Evolutionary conservation across 352 stramenopile species (phyloP).

Genomic region (Pythium chondricola): DNA sequence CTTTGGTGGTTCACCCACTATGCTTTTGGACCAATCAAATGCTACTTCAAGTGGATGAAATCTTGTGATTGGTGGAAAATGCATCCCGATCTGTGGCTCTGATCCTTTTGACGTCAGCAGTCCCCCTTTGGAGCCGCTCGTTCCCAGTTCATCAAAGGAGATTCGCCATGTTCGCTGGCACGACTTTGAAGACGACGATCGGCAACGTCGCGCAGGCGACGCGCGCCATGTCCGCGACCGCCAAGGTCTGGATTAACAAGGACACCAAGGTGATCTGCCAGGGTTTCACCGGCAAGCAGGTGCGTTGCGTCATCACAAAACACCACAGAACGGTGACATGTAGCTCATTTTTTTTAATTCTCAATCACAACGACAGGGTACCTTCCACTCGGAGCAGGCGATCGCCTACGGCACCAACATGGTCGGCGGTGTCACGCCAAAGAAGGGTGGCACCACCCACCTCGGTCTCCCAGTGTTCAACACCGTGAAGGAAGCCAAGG

Average conservation of each 20-base stretch:
- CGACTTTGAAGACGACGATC: slow-evolving; percentile 41
- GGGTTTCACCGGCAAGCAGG: slow-evolving; percentile 99
- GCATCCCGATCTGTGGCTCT: slow-evolving; percentile 16
- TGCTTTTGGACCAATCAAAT: slow-evolving; percentile 13
- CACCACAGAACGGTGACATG: background rate
- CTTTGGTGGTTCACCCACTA: background rate
- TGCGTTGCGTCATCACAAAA: no score
- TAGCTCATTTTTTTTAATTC: background rate
- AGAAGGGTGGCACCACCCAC: slow-evolving; percentile 97
- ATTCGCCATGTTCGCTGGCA: slow-evolving; percentile 48
- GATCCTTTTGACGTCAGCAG: background rate
- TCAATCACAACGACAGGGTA: slow-evolving; percentile 80
- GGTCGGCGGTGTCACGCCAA: slow-evolving; percentile 98
- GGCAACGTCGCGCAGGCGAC: slow-evolving; percentile 28
- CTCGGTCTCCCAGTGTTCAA: slow-evolving; percentile 99
- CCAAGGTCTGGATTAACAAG: slow-evolving; percentile 99
- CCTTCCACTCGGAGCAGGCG: slow-evolving; percentile 98
- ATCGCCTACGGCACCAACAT: slow-evolving; percentile 99
- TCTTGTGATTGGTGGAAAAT: slow-evolving; percentile 16
- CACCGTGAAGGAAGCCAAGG: slow-evolving; percentile 90
- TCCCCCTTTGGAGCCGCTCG: slow-evolving; percentile 4
- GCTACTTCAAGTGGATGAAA: slow-evolving; percentile 6
- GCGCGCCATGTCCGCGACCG: slow-evolving; percentile 90
- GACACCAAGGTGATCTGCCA: slow-evolving; percentile 99
- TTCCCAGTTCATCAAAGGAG: background rate